These are phyloP conservation scores for Pythium volutum DNA, from an alignment of 352 stramenopile genomes.

Conservation along the genomic window DNA sequence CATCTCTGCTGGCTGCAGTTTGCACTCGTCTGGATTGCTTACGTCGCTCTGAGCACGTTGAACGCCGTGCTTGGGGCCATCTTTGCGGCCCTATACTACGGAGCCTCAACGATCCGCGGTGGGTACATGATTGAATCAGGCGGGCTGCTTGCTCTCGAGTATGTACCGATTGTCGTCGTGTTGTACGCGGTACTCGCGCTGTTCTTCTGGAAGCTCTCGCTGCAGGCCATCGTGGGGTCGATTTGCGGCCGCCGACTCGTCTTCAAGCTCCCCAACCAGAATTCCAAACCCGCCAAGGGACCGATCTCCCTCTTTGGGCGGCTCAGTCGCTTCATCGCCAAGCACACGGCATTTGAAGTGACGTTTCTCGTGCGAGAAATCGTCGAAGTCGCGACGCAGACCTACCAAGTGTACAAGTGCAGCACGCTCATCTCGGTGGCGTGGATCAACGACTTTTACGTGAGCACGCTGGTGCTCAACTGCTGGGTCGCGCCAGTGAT, in stretches of 20 bases:
- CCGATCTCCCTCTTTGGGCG: background rate
- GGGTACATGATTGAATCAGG: slow-evolving; percentile 21
- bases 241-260: background rate
- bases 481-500: slow-evolving; percentile 26
- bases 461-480: slow-evolving; percentile 11
- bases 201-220: slow-evolving; percentile 4
- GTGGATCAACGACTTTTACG: slow-evolving; percentile 26
- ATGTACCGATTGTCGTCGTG: slow-evolving; percentile 10
- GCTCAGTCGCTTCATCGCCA: background rate
- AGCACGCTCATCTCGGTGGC: slow-evolving; percentile 9
- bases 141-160: slow-evolving; percentile 7
- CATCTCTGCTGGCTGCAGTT: background rate
- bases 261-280: background rate
- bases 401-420: slow-evolving; percentile 26
- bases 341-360: slow-evolving; percentile 7
- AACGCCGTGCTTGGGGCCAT: slow-evolving; percentile 1
- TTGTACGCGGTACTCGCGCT: slow-evolving; percentile 4
- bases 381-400: slow-evolving; percentile 18
- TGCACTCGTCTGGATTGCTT: slow-evolving; percentile 6
- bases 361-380: slow-evolving; percentile 19
- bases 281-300: background rate
- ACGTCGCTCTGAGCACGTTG: slow-evolving; percentile 1
- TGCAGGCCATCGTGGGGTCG: slow-evolving; percentile 6
- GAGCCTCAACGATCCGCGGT: slow-evolving; percentile 5
- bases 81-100: slow-evolving; percentile 14